Percentiles rank a stretch among this genome's conserved stretches.
Conservation (phyloP, 768 basidiomycete species). For the Suillus sp. region DNA sequence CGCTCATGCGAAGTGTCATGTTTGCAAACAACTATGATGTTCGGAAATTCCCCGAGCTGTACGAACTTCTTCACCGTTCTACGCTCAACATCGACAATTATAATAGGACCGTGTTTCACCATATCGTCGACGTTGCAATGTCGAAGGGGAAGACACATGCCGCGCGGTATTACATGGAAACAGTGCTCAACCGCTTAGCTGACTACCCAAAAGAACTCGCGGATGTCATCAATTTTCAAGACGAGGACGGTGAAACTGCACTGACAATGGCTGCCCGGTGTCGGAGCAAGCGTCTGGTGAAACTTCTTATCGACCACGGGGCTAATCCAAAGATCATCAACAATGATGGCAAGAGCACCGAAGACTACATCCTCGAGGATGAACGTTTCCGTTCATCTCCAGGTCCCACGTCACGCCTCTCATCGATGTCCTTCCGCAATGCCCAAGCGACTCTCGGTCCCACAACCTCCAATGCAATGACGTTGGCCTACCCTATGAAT, state of each 20-base stretch:
- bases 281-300: slow-evolving; percentile 92
- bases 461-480: neutral
- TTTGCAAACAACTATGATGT: slow-evolving; percentile 99
- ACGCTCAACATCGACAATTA: slow-evolving; percentile 98
- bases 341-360: slow-evolving; percentile 93
- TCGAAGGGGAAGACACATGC: slow-evolving; percentile 98
- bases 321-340: slow-evolving; percentile 96
- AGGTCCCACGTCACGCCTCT: slow-evolving; percentile 65
- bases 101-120: slow-evolving; percentile 97
- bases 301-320: slow-evolving; percentile 92
- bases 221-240: slow-evolving; percentile 98
- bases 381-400: slow-evolving; percentile 95
- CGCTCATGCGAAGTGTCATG: slow-evolving; percentile 98
- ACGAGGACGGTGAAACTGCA: slow-evolving; percentile 98
- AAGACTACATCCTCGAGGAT: slow-evolving; percentile 98
- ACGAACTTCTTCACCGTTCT: slow-evolving; percentile 95
- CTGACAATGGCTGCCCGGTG: slow-evolving; percentile 96
- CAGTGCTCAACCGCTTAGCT: slow-evolving; percentile 79
- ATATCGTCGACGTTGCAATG: slow-evolving; percentile 96
- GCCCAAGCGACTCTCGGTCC: slow-evolving; percentile 59
- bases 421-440: slow-evolving; percentile 74
- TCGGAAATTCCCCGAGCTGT: slow-evolving; percentile 96
- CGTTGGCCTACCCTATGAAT: slow-evolving; percentile 45
- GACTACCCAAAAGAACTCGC: slow-evolving; percentile 96
- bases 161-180: slow-evolving; percentile 98